Conservation (phyloP, 257 asterid species). For the Fraxinus quadrangulata region DNA sequence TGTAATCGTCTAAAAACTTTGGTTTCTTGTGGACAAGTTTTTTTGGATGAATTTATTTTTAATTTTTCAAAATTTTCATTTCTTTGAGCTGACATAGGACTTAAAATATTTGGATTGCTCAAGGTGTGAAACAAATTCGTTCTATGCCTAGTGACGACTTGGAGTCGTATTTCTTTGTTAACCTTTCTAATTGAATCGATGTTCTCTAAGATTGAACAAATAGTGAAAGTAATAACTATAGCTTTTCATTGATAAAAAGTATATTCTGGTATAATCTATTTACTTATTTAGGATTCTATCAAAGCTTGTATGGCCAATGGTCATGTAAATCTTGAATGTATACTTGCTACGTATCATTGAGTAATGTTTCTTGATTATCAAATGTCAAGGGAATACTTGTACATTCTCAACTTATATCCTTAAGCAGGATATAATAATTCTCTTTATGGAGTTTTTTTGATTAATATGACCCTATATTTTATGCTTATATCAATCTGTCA, state of each 20-base stretch:
- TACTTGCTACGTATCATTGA: not conserved
- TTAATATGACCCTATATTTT: conserved; percentile 11
- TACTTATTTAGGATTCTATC: not conserved
- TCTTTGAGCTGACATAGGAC: not conserved
- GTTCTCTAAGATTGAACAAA: not conserved
- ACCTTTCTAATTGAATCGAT: not conserved
- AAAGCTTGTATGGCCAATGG: not conserved
- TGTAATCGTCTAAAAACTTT: not conserved
- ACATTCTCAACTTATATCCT: conserved; percentile 21
- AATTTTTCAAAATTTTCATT: not conserved
- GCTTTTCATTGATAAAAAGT: not conserved
- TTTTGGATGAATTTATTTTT: not conserved
- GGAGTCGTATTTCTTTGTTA: not conserved
- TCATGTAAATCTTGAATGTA: not conserved
- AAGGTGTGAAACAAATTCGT: not conserved
- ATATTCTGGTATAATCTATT: not conserved
- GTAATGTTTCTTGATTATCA: not conserved
- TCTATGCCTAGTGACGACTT: not conserved
- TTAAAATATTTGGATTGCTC: not conserved
- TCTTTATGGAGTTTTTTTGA: conserved; percentile 6
- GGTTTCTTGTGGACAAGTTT: not conserved
- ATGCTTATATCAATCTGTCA: conserved; percentile 16
- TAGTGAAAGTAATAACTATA: not conserved
- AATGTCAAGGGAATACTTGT: conserved; percentile 8
- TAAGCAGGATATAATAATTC: conserved; percentile 8